Evolutionary conservation across 2,329 filamentous ascomycete species (phyloP).

Genomic region (Colletotrichum plurivorum): DNA sequence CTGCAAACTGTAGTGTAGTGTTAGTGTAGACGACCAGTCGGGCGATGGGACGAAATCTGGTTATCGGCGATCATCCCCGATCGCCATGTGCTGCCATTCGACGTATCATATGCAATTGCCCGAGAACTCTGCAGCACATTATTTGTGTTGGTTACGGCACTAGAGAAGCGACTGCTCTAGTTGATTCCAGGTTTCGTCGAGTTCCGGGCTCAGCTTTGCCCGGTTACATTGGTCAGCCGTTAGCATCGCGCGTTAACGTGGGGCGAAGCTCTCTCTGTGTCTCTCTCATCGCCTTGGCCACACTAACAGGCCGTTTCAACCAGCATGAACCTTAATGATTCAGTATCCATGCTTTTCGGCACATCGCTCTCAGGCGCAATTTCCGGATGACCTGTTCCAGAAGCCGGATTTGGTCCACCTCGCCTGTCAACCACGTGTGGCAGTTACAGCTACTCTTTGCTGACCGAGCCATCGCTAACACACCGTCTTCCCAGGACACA

Average conservation of each 20-base stretch:
- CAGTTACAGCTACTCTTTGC: conserved; percentile 13
- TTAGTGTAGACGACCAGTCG: too few relatives aligned
- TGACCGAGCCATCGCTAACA: conserved; percentile 32
- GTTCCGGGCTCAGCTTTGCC: conserved; percentile 1
- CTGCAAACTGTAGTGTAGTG: neutral
- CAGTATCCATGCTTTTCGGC: conserved; percentile 24
- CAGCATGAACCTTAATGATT: conserved; percentile 25
- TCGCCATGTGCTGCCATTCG: conserved; percentile 11
- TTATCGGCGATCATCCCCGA: conserved; percentile 15
- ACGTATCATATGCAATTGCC: neutral
- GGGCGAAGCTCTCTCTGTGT: conserved; percentile 5
- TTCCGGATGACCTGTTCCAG: conserved; percentile 13
- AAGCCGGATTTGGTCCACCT: conserved; percentile 6
- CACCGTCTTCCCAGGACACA: conserved; percentile 19
- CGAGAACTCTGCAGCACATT: neutral
- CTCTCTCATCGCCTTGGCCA: neutral
- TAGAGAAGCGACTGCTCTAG: neutral
- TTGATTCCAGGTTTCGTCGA: neutral
- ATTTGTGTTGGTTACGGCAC: conserved; percentile 5
- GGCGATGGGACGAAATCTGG: conserved; percentile 21
- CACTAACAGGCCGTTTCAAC: neutral
- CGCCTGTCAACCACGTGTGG: conserved; percentile 17
- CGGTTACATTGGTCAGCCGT: neutral
- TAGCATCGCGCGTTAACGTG: neutral
- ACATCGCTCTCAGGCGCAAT: conserved; percentile 19